These are phyloP conservation scores for Priceomyces medius DNA, from an alignment of 805 yeast genomes.

Conservation along the genomic window DNA sequence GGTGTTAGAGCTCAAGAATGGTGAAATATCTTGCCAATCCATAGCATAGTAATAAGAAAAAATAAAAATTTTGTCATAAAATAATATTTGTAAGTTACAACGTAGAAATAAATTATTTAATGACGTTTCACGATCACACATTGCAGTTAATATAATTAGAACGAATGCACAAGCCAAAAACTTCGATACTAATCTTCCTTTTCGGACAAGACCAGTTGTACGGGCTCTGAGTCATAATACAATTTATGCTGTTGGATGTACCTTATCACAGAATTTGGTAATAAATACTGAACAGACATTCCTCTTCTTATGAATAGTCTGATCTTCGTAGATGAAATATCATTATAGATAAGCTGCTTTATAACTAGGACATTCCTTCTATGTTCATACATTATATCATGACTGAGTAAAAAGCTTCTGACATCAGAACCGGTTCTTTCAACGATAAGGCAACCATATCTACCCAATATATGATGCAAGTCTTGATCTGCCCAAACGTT, in stretches of 20 bases:
- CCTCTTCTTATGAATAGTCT: conserved; percentile 88
- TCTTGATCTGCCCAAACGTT: conserved; percentile 98
- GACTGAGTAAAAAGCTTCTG: conserved; percentile 83
- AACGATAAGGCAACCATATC: conserved; percentile 93
- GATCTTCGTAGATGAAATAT: conserved; percentile 92
- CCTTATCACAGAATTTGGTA: conserved; percentile 92
- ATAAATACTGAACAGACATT: conserved; percentile 92
- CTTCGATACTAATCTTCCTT: conserved; percentile 24
- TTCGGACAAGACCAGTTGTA: conserved; percentile 69
- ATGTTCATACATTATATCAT: conserved; percentile 97
- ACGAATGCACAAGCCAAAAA: too few species aligned
- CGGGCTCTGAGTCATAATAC: conserved; percentile 90
- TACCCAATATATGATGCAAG: conserved; percentile 90
- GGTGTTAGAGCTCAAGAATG: conserved; percentile 76
- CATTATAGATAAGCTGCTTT: conserved; percentile 94
- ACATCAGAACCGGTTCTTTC: conserved; percentile 98
- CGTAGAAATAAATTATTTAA: background rate
- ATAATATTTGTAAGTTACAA: background rate
- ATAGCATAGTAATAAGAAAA: background rate
- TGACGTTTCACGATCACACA: background rate
- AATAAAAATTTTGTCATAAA: background rate
- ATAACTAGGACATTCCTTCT: conserved; percentile 89
- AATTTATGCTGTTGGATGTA: conserved; percentile 91
- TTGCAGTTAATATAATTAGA: background rate
- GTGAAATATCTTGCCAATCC: conserved; percentile 34